Base-by-base conservation (phyloP, 1,284 basidiomycete genomes). In the Coriolopsis trogii region DNA sequence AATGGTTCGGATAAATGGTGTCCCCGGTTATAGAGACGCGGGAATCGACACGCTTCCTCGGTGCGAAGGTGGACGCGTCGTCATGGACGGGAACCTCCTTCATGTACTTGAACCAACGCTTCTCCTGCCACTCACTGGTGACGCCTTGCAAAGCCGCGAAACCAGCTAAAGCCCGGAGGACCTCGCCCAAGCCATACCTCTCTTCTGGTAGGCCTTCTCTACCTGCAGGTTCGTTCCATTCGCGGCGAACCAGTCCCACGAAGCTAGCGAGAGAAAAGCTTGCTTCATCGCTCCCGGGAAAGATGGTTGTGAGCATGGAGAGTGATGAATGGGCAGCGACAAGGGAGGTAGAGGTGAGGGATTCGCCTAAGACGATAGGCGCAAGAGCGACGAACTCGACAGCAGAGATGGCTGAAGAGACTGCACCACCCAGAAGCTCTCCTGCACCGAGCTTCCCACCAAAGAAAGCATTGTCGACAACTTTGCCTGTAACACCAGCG, bases 251-350 rank as follows among this genome's bases (percentile, higher is more conserved):
- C 25, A 91, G 80, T 21, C 75, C 77, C 42, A 90, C 82, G 68
- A 91, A 90, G n/a, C 87, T 85, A 12, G 82, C 83, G 13, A 91
- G 73, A 2, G 88, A 89, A 66, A 90, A 89, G 15, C 85, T 85
- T 4, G 88, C 86, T 57, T 91, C 89, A 63, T 81, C 85, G 61
- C 82, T 84, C 7, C 85, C 85, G 1, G 87, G 86, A 63, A 89
- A 87, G 55, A 91, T 81, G 38, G 79, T 74, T 8, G 84, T 80
- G 30, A 91, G 77, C 37, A 84, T 76, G 61, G 89, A 87, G 53
- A 91, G 81, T 21, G 87, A 87, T 53, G 81, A 81, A 49, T 87
- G 81, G 0, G 87, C 89, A 2, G 87, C 87, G 15, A 83, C 73
- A 38, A 91, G 73, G 4, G 85, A 87, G 1, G 87, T 86, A 2